Evolutionary conservation across 2,329 filamentous ascomycete genomes (phyloP).

Genomic region (Alternaria sp.): DNA sequence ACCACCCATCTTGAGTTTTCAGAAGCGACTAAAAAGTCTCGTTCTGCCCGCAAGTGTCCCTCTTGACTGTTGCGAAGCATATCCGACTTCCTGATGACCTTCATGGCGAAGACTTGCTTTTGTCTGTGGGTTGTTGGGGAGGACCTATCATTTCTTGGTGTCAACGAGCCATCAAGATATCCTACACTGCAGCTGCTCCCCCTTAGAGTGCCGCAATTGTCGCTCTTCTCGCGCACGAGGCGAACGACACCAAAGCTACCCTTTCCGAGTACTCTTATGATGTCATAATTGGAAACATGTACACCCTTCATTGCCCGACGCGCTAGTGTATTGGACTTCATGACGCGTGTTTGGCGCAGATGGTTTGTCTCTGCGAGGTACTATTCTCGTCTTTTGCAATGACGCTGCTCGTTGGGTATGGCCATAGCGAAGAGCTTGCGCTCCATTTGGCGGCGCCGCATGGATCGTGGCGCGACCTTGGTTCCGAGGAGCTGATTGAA

Average conservation of each 20-base stretch:
- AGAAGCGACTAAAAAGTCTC: constrained; percentile 89
- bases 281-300: constrained; percentile 74
- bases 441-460: constrained; percentile 70
- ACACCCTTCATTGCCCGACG: constrained; percentile 60
- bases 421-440: constrained; percentile 66
- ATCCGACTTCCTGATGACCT: constrained; percentile 91
- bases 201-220: constrained; percentile 22
- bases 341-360: constrained; percentile 73
- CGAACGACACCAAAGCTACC: constrained; percentile 94
- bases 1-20: constrained; percentile 92
- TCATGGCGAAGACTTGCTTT: constrained; percentile 86
- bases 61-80: constrained; percentile 94
- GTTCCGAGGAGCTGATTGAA: constrained; percentile 74
- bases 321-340: constrained; percentile 69
- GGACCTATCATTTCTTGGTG: constrained; percentile 1
- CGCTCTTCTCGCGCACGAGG: constrained; percentile 74
- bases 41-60: constrained; percentile 87
- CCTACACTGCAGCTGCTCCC: constrained; percentile 23
- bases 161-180: constrained; percentile 18
- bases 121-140: constrained; percentile 14
- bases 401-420: constrained; percentile 64
- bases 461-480: constrained; percentile 64
- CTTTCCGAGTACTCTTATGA: constrained; percentile 83
- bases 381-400: constrained; percentile 66
- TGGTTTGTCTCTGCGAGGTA: constrained; percentile 74